Evolutionary conservation across 2,329 filamentous ascomycete species (phyloP), one percentile per base, ranked within the genome.

Genomic region (Microsporum audouinii): DNA sequence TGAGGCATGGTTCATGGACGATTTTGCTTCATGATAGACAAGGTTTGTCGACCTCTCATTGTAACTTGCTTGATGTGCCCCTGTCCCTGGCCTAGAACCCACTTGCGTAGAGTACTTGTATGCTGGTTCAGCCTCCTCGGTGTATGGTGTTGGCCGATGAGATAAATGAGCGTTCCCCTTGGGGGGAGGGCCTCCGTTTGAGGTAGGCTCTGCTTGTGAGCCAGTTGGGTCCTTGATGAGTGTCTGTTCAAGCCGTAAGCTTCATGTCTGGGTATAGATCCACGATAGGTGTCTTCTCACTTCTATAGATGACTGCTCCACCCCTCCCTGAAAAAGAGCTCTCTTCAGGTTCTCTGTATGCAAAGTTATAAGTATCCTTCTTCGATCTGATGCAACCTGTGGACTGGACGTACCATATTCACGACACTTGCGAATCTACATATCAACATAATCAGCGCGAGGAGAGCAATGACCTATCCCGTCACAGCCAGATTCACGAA

Each of bases 311-410:
- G 81, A 77, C 23, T 69, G 67, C 27, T 77, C 77, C 61, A 82
- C 70, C 5, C 81, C 81, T 17, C 80, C 80, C 51, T 73, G 73
- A 62, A 79, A 75, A 8, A 83, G 73, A 14, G 79, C 77, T 34
- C 73, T 73, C 63, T 74, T 78, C 59, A 83, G 73, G 45, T 76
- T 72, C 62, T 75, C 79, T 80, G 61, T 29, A 31, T 12, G 23
- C 27, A 4, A 43, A 51, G 12, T 29, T 7, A 36, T 55, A 34
- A 55, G 51, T 55, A 36, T 55, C 27, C 7, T 14, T 51, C 27
- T 29, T 51, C 45, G n/a, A 5, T 41, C 6, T 51, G 45, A 14
- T 23, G 12, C 17, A 17, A 58, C 39, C n/a, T 34, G 33, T 5
- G 12, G 8, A 17, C 12, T 39, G 29, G 39, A 65, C 68, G 41